These are phyloP conservation scores for Danielia reshetovae DNA, from an alignment of 805 yeast genomes.

Conservation along the genomic window DNA sequence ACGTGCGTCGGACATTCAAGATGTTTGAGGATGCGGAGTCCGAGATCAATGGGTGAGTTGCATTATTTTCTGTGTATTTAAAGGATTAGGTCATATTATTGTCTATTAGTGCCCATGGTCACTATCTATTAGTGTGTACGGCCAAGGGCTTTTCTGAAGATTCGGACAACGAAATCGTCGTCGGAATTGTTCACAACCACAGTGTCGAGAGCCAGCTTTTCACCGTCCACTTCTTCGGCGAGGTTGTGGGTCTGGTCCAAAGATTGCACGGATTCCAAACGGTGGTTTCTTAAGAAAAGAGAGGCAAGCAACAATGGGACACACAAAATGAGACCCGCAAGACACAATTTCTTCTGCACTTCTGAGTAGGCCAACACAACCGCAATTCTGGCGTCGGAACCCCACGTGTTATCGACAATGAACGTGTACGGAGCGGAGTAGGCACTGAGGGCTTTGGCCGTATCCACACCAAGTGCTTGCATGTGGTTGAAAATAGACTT, in stretches of 20 bases:
- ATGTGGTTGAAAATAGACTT: conserved; percentile 33
- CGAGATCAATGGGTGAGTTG: conserved; percentile 1
- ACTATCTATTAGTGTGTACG: no score
- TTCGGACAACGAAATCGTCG: no score
- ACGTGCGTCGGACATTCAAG: conserved; percentile 52
- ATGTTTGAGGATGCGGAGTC: conserved; percentile 56
- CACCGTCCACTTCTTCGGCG: conserved; percentile 14
- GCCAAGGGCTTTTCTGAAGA: no score
- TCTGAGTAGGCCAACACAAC: conserved; percentile 56
- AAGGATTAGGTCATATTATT: no score
- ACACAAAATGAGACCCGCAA: conserved; percentile 52
- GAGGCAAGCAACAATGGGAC: conserved; percentile 47
- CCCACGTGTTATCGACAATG: conserved; percentile 51
- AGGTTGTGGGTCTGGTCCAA: conserved; percentile 16
- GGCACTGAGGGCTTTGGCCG: conserved; percentile 21
- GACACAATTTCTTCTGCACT: conserved; percentile 55
- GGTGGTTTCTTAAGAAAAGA: conserved; percentile 51
- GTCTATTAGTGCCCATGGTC: not conserved
- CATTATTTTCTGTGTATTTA: no score
- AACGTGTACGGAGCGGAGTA: conserved; percentile 54
- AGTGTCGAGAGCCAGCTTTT: conserved; percentile 9
- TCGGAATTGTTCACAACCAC: conserved; percentile 17
- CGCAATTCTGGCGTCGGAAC: conserved; percentile 55
- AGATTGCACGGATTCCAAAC: conserved; percentile 35
- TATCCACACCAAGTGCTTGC: conserved; percentile 21